Percentiles rank a stretch among this genome's conserved stretches.
Conservation (phyloP, 305 asterid species). For the Ilex paraguariensis region DNA sequence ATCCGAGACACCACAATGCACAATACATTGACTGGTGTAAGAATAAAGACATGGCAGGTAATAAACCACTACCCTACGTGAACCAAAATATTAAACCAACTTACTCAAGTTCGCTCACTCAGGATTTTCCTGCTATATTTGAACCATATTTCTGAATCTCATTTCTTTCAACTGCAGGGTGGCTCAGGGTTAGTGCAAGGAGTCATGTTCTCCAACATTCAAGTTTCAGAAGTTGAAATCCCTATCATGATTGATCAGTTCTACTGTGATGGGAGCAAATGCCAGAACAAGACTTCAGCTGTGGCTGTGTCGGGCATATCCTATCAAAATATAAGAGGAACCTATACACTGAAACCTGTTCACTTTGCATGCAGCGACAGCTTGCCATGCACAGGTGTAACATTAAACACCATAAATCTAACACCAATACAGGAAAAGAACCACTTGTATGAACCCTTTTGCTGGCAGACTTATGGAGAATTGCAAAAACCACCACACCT, state of each 20-base stretch:
- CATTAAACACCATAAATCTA: constrained; percentile 19
- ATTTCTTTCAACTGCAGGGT: constrained; percentile 22
- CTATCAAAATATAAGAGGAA: constrained; percentile 35
- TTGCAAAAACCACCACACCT: constrained; percentile 23
- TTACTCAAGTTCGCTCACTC: too few relatives aligned
- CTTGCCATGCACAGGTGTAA: constrained; percentile 32
- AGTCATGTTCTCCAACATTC: constrained; percentile 34
- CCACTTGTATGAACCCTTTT: constrained; percentile 18
- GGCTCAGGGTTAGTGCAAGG: constrained; percentile 46
- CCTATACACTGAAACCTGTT: constrained; percentile 28
- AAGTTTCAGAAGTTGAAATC: constrained; percentile 31
- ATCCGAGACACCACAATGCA: constrained; percentile 32
- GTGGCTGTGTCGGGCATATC: constrained; percentile 29
- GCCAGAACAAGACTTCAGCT: constrained; percentile 33
- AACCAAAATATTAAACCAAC: too few relatives aligned
- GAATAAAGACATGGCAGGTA: constrained; percentile 62
- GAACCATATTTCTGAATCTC: too few relatives aligned
- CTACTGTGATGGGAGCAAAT: constrained; percentile 28
- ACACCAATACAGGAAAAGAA: constrained; percentile 9
- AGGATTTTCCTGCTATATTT: too few relatives aligned
- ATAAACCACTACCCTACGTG: too few relatives aligned
- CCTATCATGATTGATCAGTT: constrained; percentile 42
- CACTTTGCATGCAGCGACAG: constrained; percentile 37
- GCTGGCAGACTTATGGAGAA: constrained; percentile 41
- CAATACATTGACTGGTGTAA: constrained; percentile 30